Conservation (phyloP, 1,139 yeast genomes). For the Pichia inconspicua region DNA sequence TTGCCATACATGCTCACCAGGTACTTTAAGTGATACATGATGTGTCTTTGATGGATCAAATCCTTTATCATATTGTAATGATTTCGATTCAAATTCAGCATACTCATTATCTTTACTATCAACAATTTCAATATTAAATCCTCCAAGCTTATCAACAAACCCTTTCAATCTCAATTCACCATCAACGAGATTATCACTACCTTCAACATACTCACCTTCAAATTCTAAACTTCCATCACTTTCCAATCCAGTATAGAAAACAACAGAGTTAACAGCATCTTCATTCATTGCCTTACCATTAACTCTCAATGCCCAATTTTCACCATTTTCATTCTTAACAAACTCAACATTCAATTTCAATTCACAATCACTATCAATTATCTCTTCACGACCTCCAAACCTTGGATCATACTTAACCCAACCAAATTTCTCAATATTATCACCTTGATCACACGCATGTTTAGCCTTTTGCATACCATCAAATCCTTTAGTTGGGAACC, state of each 20-base stretch:
- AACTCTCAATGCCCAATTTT: slow-evolving; percentile 68
- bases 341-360: slow-evolving; percentile 63
- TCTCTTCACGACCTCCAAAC: slow-evolving; percentile 72
- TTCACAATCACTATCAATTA: slow-evolving; percentile 59
- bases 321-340: slow-evolving; percentile 62
- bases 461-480: slow-evolving; percentile 56
- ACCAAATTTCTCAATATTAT: slow-evolving; percentile 66
- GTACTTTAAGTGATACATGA: slow-evolving; percentile 62
- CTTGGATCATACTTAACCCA: slow-evolving; percentile 88
- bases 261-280: slow-evolving; percentile 50
- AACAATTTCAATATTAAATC: slow-evolving; percentile 43
- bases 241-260: slow-evolving; percentile 73
- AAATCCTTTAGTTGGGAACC: slow-evolving; percentile 68
- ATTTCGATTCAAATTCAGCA: slow-evolving; percentile 31
- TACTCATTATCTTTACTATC: slow-evolving; percentile 37
- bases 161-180: slow-evolving; percentile 33
- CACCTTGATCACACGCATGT: slow-evolving; percentile 73
- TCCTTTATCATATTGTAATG: slow-evolving; percentile 27
- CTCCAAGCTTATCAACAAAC: slow-evolving; percentile 45
- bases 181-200: slow-evolving; percentile 19
- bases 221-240: slow-evolving; percentile 36
- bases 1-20: slow-evolving; percentile 69
- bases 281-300: slow-evolving; percentile 52
- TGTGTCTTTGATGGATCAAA: slow-evolving; percentile 52
- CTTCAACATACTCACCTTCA: not conserved